Evolutionary conservation across 2,329 filamentous ascomycete species (phyloP), one percentile per base, ranked within the genome.

Genomic region (Penicillium sp.): DNA sequence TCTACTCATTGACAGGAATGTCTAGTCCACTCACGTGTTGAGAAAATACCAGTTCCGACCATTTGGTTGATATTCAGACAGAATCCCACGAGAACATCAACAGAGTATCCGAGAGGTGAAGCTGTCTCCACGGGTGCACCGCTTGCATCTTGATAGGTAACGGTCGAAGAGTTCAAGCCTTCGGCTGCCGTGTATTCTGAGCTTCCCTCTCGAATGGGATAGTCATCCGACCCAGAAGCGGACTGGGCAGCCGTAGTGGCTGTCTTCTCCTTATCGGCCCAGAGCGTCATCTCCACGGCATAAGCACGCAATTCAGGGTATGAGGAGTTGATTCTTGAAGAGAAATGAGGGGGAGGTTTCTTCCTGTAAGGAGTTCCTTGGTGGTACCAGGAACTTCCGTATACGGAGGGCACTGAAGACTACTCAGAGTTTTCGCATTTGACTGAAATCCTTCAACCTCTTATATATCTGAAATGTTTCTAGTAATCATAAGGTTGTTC

Each of bases 1-100:
- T 22, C 28, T 3, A 2, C 38, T 10, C 6, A 15, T 7, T 14
- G 6, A 10, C 20, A 11, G 6, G 15, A 15, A 4, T 28, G 3
- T 15, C 6, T 4, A 4, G 12, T 25, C 22, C 2, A 77, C 84
- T 67, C 67, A 87, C 85, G 86, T 0, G 86, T 88, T 0, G 86
- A 88, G 58, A 85, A 87, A n/a, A 87, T 82, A 49, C 85, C 85
- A 0, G 84, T 88, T 1, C 86, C 86, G 48, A 88, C 77, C 85
- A 88, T 88, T 72, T 83, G 82, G 58, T 83, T 84, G 42, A 88
- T 71, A 60, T 88, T 88, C 55, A 88, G 69, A 41, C 86, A 86
- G 35, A 88, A 75, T 25, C 86, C 82, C 0, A 85, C 85, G 4
- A 83, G 62, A 57, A 79, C 81, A 8, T 81, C 81, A 15, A 88